phyloP scores from a whole-genome alignment of 306 rosid genomes.

The cucumber (Cucumis sativus) region Cucumber_9930_V3 NC_026655.2:6429501-6430000 shows the following conservation, averaged over 20 bases:
- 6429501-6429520: no score
- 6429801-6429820: neutral
- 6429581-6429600: no score
- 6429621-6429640: no score
- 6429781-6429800: neutral
- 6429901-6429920: neutral
- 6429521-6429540: no score
- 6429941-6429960: neutral
- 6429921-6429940: neutral
- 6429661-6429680: no score
- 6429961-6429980: neutral
- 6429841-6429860: neutral
- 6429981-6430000: neutral
- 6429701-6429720: no score
- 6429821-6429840: neutral
- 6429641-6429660: no score
- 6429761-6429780: neutral
- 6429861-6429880: neutral
- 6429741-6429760: neutral
- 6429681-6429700: no score
- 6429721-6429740: no score
- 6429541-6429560: no score
- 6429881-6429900: neutral
- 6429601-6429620: no score
- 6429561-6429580: no score